Evolutionary conservation across 2,329 filamentous ascomycete species (phyloP).

Genomic region (Colletotrichum abscissum): DNA sequence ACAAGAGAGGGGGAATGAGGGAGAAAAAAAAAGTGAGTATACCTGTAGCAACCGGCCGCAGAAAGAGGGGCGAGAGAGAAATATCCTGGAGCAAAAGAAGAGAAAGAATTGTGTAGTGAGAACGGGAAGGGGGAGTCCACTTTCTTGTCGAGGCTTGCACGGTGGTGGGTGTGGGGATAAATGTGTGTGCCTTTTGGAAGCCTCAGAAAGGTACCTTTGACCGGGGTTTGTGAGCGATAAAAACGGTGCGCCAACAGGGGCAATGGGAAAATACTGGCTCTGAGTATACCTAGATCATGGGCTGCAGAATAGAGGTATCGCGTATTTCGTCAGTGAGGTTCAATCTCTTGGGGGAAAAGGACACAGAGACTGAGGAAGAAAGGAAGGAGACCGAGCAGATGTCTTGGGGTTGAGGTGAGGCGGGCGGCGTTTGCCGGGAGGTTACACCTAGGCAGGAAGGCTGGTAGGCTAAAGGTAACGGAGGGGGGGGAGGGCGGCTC

Average conservation of each 20-base stretch:
- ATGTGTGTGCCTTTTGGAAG: slow-evolving; percentile 15
- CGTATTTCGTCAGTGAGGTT: not conserved
- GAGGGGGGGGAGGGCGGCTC: slow-evolving; percentile 14
- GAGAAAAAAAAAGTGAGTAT: not conserved
- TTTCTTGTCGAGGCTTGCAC: slow-evolving; percentile 32
- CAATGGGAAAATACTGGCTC: not conserved
- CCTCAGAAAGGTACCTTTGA: not conserved
- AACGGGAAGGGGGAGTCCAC: slow-evolving; percentile 26
- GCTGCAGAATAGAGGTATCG: not conserved
- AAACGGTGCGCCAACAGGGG: not conserved
- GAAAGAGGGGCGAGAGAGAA: slow-evolving; percentile 10
- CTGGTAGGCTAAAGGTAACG: slow-evolving; percentile 5
- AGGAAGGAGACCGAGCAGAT: not conserved
- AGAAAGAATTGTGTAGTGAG: slow-evolving; percentile 35
- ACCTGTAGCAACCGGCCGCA: not conserved
- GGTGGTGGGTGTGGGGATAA: slow-evolving; percentile 34
- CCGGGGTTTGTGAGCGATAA: slow-evolving; percentile 28
- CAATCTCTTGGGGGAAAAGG: not conserved
- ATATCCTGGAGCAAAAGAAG: not conserved
- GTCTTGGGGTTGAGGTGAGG: not conserved
- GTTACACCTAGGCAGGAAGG: not conserved
- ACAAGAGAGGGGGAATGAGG: not conserved
- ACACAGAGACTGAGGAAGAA: not conserved
- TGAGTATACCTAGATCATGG: not conserved
- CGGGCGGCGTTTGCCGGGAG: not conserved